Base-by-base conservation (phyloP, 2,329 filamentous ascomycete species). In the Trichoderma aggressivum region DNA sequence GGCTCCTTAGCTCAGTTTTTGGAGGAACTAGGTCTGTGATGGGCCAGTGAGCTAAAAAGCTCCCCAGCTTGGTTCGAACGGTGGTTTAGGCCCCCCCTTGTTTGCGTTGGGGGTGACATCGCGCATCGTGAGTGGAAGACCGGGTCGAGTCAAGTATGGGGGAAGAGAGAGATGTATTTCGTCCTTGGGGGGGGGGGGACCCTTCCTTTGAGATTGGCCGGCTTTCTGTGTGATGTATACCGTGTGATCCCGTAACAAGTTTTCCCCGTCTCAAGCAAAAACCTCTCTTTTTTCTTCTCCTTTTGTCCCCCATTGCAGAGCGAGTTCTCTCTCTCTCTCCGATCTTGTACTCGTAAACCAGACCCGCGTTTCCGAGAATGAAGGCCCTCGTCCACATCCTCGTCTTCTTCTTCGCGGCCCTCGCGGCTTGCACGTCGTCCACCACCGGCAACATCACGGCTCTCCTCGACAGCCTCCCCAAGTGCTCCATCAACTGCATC, bases 401-500 rank as follows among this genome's bases (percentile, higher is more conserved):
- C 28, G 58, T 73, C 21, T 53, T 71, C 32, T 50, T 75, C 50
- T 39, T 77, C 62, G 66, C 55, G 16, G 60, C 74, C 70, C 55
- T 72, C 12, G 26, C 28, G 16, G 70, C 68, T 18, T 66, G 71
- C 24, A 71, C 74, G 5, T 18, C 55, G 4, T 34, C 65, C 3
- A 18, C 70, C 75, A 56, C 74, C 39, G 39, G 39, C 39, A 72
- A 74, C 47, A 66, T 76, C 16, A 59, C 67, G 30, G 50, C 73
- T 10, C 59, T 78, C 24, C 73, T 73, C 34, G 39, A 67, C 12
- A 26, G 73, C 67, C 79, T 84, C 12, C 83, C 83, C 24, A 53
- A 74, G 7, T 85, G 83, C 75, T 80, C 83, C 14, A 74, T 79
- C 73, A 60, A 73, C 4, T 85, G 83, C 73, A 76, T 84, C 71